Conservation (phyloP, 129 eudicot species). For the Logfia minima region DNA sequence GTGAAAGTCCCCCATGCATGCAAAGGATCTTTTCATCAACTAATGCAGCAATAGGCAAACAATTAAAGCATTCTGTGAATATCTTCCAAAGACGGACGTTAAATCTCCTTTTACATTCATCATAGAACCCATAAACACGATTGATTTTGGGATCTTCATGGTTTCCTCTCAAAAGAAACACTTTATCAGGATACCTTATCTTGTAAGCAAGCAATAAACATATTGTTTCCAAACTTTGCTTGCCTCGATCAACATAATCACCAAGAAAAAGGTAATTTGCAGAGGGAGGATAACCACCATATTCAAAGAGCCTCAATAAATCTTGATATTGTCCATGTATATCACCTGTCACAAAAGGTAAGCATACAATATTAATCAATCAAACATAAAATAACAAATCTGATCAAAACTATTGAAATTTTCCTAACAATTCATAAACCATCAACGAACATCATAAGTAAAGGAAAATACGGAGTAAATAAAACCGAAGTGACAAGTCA, state of each 20-base stretch:
- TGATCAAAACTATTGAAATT: background rate
- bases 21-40: conserved; percentile 78
- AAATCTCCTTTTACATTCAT: conserved; percentile 85
- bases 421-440: background rate
- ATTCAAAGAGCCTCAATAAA: conserved; percentile 67
- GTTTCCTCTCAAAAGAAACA: conserved; percentile 79
- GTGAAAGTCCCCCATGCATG: conserved; percentile 96
- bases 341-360: conserved; percentile 52
- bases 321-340: conserved; percentile 91
- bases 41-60: conserved; percentile 80
- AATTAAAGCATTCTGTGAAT: conserved; percentile 78
- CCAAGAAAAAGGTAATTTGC: conserved; percentile 81
- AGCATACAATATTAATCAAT: background rate
- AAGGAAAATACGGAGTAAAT: background rate
- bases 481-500: background rate
- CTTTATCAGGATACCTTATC: conserved; percentile 65
- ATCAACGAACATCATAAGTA: background rate
- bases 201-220: conserved; percentile 81
- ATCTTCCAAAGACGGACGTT: conserved; percentile 86
- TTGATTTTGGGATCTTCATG: conserved; percentile 88
- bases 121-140: conserved; percentile 73
- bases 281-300: conserved; percentile 74
- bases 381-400: background rate
- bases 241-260: conserved; percentile 86
- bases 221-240: conserved; percentile 88